Conservation (phyloP, 345 rosid genomes). For the Populus deltoides region DNA sequence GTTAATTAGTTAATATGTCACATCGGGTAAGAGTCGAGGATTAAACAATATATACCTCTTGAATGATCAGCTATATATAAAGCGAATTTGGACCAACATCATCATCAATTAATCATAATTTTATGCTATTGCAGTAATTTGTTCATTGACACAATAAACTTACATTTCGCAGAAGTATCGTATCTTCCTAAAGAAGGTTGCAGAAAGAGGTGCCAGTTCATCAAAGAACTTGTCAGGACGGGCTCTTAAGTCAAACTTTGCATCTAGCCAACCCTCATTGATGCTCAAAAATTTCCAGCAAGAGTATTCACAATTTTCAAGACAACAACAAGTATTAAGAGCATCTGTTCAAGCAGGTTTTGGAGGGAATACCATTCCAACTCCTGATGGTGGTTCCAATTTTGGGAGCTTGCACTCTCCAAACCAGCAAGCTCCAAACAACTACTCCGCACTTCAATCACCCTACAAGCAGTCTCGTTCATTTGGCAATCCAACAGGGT, state of each 20-base stretch:
- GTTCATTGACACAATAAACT: not conserved
- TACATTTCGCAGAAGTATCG: conserved; percentile 59
- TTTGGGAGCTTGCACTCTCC: not conserved
- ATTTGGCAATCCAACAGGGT: not conserved
- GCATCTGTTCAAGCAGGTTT: not conserved
- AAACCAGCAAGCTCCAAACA: conserved; percentile 7
- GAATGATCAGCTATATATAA: no score
- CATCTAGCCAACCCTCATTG: conserved; percentile 18
- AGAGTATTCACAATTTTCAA: not conserved
- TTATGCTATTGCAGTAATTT: not conserved
- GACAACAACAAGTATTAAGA: not conserved
- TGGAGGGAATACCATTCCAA: not conserved
- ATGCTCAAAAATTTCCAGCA: not conserved
- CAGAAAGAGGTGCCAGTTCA: conserved; percentile 22
- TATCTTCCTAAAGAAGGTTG: conserved; percentile 47
- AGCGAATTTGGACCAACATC: no score
- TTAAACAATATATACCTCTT: no score
- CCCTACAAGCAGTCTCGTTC: conserved; percentile 14
- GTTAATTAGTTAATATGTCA: no score
- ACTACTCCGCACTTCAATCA: not conserved
- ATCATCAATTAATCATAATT: no score
- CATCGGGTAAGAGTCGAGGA: no score
- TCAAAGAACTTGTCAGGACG: conserved; percentile 13
- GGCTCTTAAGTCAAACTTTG: conserved; percentile 30
- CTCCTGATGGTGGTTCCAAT: not conserved